These are phyloP conservation scores for Saccharata proteae DNA, from an alignment of 2,329 filamentous ascomycete genomes.

Conservation along the genomic window DNA sequence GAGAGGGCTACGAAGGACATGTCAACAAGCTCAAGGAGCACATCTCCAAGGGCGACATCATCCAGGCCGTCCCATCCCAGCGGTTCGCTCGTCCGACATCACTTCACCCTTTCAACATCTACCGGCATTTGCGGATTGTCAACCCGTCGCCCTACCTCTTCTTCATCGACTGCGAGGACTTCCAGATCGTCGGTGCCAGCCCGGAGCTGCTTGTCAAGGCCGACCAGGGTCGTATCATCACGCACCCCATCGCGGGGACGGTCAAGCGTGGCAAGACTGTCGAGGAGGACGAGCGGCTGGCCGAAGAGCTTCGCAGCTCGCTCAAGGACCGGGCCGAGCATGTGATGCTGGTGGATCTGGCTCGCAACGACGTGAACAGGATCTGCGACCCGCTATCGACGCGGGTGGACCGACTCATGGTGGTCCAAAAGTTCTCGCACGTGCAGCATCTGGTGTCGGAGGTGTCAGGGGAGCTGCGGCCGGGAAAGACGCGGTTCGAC, in stretches of 20 bases:
- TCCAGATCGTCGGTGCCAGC: constrained; percentile 90
- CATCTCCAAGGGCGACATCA: constrained; percentile 86
- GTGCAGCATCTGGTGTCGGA: constrained; percentile 96
- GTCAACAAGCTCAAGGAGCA: constrained; percentile 79
- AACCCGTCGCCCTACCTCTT: constrained; percentile 97
- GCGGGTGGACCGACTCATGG: constrained; percentile 87
- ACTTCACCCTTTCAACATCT: constrained; percentile 95
- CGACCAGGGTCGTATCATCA: constrained; percentile 77
- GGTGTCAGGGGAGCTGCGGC: constrained; percentile 78
- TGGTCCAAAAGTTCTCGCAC: constrained; percentile 57
- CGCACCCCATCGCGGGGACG: constrained; percentile 92
- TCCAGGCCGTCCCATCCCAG: constrained; percentile 93
- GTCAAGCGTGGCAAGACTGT: constrained; percentile 73
- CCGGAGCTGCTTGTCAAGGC: constrained; percentile 91
- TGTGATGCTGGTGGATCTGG: constrained; percentile 94
- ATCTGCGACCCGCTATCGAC: constrained; percentile 86
- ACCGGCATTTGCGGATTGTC: constrained; percentile 88
- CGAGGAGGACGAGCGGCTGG: constrained; percentile 71
- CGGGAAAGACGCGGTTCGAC: constrained; percentile 80
- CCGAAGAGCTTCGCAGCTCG: constrained; percentile 62
- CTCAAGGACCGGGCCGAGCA: constrained; percentile 61
- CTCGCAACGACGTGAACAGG: constrained; percentile 91
- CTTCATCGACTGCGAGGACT: constrained; percentile 82
- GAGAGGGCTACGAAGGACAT: constrained; percentile 77
- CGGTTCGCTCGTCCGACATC: constrained; percentile 79